Evolutionary conservation across 306 rosid genomes (phyloP), one percentile per base, ranked within the genome.

Genomic region (Lithocarpus polystachyus): DNA sequence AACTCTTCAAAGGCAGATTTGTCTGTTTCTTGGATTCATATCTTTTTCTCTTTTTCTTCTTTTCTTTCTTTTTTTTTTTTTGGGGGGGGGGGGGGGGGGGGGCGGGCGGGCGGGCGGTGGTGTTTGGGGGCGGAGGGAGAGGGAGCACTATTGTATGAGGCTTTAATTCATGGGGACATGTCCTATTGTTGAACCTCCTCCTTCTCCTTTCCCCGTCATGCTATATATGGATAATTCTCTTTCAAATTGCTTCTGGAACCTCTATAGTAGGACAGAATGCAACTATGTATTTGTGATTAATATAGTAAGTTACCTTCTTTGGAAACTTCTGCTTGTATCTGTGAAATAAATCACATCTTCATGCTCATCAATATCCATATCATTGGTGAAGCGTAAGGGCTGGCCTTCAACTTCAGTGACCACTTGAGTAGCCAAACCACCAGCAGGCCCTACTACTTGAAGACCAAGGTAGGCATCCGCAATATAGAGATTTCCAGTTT

Each of bases 391-490:
- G 79, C 20, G 77, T 12, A 95, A 85, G 65, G 89, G 92, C 68
- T 82, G 86, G 19, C 96, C 98, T 83, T 92, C 97, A 67, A 87
- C 88, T 77, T 92, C 92, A 56, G 89, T 77, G 23, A 89, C 89
- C 72, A 92, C 86, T 31, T 78, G 75, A n/a, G 88, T 81, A 35
- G 99, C 96, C 78, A 92, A 85, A 80, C 98, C 99, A 60, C 99
- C 98, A 29, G 75, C 37, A 23, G 96, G 90, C 40, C 99, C 98
- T 57, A 90, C 98, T 6, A 91, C 92, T 76, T 88, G 89, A 72
- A 95, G 92, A 81, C 99, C 99, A 0, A 91, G 82, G 80, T 95
- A 95, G 68, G 98, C 95, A 82, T 95, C 99, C 5, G 99, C 99
- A 29, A 91, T 89, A 60, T 91, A 95, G 22, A 95, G 86, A 75